Base-by-base conservation (phyloP, 768 basidiomycete species). In the Suillus clintonianus region DNA sequence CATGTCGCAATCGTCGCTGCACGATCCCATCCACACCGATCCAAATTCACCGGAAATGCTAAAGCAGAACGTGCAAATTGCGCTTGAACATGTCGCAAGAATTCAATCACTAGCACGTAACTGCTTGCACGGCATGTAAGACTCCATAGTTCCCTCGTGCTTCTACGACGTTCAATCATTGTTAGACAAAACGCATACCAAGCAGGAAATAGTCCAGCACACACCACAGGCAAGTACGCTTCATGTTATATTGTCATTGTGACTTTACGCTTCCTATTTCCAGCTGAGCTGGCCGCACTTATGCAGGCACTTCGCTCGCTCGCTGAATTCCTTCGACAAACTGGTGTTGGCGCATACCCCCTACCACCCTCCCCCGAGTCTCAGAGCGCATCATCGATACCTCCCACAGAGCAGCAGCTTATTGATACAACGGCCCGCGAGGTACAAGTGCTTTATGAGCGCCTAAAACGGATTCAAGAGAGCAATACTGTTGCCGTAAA, bases 321-420 rank as follows among this genome's bases (percentile, higher is more conserved):
- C 13, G 74, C 78, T 5, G 82, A 87, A 11, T 65, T 82, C 37
- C 75, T 90, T 65, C 80, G 83, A 2, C 80, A 84, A 59, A 82
- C 84, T 0, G 89, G 89, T n/a, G 82, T 90, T 19, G 90, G 89
- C 2, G 88, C 86, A 2, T 80, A 89, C 54, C 89, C 89, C 1
- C 66, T 87, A 11, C 72, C 84, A 5, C 75, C 77, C 1, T 50
- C 68, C 24, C 65, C 56, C 22, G 66, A 67, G 45, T 24, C 39
- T 61, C 45, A 60, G 14, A 63, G 67, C 43, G 65, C 48, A 36
- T 57, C 62, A 45, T 45, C 69, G 37, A 47, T 51, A 57, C 39
- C 71, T 11, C 85, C 81, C 2, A 79, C 75, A 0, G 86, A 86
- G 68, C 79, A 82, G 9, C 76, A 83, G 62, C 72, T 87, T 27